Percentiles rank a stretch among this genome's conserved stretches.
phyloP scores from a whole-genome alignment of 192 early-diverging fungal genomes.

The Thamnidium elegans region DNA sequence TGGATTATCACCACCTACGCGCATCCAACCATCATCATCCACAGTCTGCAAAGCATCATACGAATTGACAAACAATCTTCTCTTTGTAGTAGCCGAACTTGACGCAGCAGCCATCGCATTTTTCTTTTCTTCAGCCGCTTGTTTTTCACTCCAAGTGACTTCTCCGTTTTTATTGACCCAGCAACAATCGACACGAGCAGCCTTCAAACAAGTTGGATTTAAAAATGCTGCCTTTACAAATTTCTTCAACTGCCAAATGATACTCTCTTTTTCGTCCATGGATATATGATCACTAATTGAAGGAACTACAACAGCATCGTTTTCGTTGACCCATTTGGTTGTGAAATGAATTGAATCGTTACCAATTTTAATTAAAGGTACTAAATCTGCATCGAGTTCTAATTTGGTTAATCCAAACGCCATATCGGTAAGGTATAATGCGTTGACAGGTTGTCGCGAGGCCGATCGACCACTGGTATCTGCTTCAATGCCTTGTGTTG shows the following conservation, averaged over 20 bases:
- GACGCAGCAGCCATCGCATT: background rate
- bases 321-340: constrained; percentile 53
- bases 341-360: constrained; percentile 31
- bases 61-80: background rate
- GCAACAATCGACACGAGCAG: constrained; percentile 46
- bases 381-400: constrained; percentile 47
- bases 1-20: background rate
- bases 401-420: constrained; percentile 48
- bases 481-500: background rate
- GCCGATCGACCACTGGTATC: no score
- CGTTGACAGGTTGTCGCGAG: constrained; percentile 54
- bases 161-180: constrained; percentile 55
- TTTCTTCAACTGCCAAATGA: constrained; percentile 41
- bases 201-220: constrained; percentile 21
- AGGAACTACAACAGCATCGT: constrained; percentile 49
- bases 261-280: constrained; percentile 49
- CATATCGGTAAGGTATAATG: constrained; percentile 51
- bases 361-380: constrained; percentile 41
- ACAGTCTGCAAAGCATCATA: constrained; percentile 8
- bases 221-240: constrained; percentile 37
- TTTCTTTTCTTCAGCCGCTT: background rate
- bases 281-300: constrained; percentile 37
- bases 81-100: background rate
- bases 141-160: constrained; percentile 42
- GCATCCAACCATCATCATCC: constrained; percentile 17